A percentile compares a stretch with the other conserved stretches of the same genome.
Evolutionary conservation across 345 rosid species (phyloP).

Genomic region (Ricinus communis): DNA sequence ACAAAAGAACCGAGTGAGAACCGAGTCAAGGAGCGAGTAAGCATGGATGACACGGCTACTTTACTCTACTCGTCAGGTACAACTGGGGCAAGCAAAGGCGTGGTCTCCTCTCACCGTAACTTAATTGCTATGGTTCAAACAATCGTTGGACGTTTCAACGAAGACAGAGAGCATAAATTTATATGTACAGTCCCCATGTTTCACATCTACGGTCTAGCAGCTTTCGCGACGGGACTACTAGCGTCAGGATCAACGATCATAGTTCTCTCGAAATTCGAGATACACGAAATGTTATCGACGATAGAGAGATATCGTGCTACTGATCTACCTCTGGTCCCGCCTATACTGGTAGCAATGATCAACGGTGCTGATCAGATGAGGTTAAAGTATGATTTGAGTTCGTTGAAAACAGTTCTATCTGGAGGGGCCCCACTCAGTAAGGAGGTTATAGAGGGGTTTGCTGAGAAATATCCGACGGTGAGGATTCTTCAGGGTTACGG

Average conservation of each 20-base stretch:
- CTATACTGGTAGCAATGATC: conserved; percentile 54
- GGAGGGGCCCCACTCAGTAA: conserved; percentile 87
- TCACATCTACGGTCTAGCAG: conserved; percentile 74
- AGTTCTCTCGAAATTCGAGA: conserved; percentile 67
- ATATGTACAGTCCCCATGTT: conserved; percentile 92
- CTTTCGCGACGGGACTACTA: conserved; percentile 62
- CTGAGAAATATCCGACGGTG: conserved; percentile 52
- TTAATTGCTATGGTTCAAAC: conserved; percentile 64
- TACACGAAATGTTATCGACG: conserved; percentile 64
- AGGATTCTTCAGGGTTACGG: conserved; percentile 68
- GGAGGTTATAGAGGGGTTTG: conserved; percentile 68
- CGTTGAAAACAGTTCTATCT: conserved; percentile 45
- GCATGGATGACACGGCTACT: conserved; percentile 74
- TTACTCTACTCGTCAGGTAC: conserved; percentile 93
- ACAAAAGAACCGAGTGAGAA: conserved; percentile 28
- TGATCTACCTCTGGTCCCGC: conserved; percentile 65
- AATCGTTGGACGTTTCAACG: conserved; percentile 33
- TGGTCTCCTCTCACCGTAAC: conserved; percentile 67
- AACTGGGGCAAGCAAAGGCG: conserved; percentile 87
- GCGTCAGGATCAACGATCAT: conserved; percentile 68
- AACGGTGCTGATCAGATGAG: conserved; percentile 50
- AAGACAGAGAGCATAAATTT: conserved; percentile 42
- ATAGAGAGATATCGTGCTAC: conserved; percentile 55
- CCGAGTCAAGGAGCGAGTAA: conserved; percentile 58
- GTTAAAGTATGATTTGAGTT: conserved; percentile 58